These are phyloP conservation scores for Boehmeria nivea DNA, from an alignment of 306 rosid genomes.

Conservation along the genomic window DNA sequence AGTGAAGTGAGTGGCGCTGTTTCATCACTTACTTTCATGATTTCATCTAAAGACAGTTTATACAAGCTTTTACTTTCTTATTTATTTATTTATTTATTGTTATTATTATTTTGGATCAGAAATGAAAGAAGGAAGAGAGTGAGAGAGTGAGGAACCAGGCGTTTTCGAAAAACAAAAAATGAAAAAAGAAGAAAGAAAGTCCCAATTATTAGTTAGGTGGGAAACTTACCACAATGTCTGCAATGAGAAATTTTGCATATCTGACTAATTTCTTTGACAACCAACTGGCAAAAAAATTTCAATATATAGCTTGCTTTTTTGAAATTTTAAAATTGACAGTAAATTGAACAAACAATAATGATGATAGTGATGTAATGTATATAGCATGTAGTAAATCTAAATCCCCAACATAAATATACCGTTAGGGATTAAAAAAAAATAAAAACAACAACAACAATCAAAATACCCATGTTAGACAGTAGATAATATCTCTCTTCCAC, in stretches of 20 bases:
- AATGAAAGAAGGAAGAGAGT: neutral
- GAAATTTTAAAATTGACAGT: slow-evolving; percentile 3
- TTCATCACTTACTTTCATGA: slow-evolving; percentile 32
- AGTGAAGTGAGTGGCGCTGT: slow-evolving; percentile 23
- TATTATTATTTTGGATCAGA: neutral
- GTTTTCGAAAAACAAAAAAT: neutral
- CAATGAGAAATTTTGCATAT: neutral
- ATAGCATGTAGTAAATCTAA: slow-evolving; percentile 42
- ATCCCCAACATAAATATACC: slow-evolving; percentile 22
- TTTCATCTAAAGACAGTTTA: too few relatives aligned
- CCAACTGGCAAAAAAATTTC: slow-evolving; percentile 31
- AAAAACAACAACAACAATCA: slow-evolving; percentile 21
- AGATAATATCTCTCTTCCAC: slow-evolving; percentile 32
- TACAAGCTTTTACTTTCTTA: too few relatives aligned
- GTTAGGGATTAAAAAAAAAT: slow-evolving; percentile 8
- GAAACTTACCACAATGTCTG: slow-evolving; percentile 40
- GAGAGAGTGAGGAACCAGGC: slow-evolving; percentile 16
- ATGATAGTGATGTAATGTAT: slow-evolving; percentile 37
- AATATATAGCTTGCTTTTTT: slow-evolving; percentile 6
- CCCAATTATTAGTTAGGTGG: slow-evolving; percentile 44
- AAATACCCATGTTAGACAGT: slow-evolving; percentile 36
- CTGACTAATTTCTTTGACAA: slow-evolving; percentile 25
- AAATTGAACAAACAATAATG: slow-evolving; percentile 59
- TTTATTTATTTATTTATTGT: neutral
- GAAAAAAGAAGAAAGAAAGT: neutral